Percentiles rank a stretch among this genome's conserved stretches.
phyloP scores from a whole-genome alignment of 495 filamentous ascomycete species.

The Talaromyces thailandensis region DNA sequence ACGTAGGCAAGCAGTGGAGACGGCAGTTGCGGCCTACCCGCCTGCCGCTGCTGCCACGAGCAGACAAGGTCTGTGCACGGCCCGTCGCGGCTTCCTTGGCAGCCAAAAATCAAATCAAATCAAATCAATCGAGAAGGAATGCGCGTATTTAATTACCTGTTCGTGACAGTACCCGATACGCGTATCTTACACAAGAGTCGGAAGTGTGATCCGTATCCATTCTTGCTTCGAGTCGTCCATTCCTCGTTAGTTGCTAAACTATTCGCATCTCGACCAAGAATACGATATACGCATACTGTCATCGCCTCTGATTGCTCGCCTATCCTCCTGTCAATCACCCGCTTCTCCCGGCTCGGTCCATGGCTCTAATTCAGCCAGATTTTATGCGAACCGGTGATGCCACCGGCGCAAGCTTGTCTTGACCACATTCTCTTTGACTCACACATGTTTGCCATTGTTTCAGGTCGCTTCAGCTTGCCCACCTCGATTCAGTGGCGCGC shows the following conservation, averaged over 20 bases:
- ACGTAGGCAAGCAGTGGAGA: background rate
- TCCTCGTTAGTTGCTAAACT: background rate
- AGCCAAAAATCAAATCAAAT: background rate
- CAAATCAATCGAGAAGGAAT: background rate
- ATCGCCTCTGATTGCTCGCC: background rate
- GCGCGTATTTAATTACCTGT: background rate
- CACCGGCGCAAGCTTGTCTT: background rate
- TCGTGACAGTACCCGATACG: background rate
- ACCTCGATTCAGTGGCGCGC: background rate
- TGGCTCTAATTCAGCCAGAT: background rate
- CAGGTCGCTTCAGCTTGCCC: background rate
- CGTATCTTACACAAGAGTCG: background rate
- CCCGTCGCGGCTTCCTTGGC: background rate
- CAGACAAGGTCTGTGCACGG: background rate
- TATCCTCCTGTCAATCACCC: background rate
- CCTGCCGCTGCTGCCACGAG: background rate
- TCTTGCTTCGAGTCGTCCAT: background rate
- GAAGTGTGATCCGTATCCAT: background rate
- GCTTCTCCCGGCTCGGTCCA: background rate
- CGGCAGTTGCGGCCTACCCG: background rate
- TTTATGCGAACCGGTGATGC: background rate
- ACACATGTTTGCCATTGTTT: background rate
- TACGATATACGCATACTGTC: background rate
- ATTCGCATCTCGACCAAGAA: background rate
- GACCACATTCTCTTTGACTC: background rate